Conservation (phyloP, 345 rosid genomes). For the Salix viminalis region DNA sequence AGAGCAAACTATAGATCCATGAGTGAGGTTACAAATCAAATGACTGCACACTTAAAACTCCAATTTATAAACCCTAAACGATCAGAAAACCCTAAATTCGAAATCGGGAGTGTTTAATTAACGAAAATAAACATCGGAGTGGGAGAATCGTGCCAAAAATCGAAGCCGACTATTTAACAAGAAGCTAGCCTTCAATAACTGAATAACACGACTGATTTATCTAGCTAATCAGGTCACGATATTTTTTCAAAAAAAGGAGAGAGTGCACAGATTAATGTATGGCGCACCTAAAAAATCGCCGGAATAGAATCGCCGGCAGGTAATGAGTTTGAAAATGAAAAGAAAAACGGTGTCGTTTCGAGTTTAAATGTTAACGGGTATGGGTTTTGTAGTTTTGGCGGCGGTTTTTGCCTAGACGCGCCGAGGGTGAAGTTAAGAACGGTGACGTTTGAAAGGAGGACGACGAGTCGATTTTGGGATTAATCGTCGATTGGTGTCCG, state of each 20-base stretch:
- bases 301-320: conserved; percentile 40
- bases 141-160: conserved; percentile 20
- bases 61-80: conserved; percentile 33
- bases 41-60: conserved; percentile 32
- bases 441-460: conserved; percentile 34
- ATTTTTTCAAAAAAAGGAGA: conserved; percentile 14
- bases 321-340: conserved; percentile 8
- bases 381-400: conserved; percentile 13
- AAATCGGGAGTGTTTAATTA: conserved; percentile 24
- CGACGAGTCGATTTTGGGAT: conserved; percentile 36
- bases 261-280: conserved; percentile 42
- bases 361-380: not conserved
- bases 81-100: conserved; percentile 17
- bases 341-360: conserved; percentile 21
- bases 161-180: conserved; percentile 21
- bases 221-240: conserved; percentile 22
- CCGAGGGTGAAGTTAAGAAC: conserved; percentile 16
- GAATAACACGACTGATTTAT: conserved; percentile 12
- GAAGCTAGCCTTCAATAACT: conserved; percentile 25
- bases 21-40: conserved; percentile 25
- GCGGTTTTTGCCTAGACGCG: conserved; percentile 17
- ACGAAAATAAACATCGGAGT: conserved; percentile 6
- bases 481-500: conserved; percentile 51
- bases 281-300: conserved; percentile 52
- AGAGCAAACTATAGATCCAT: conserved; percentile 53